Percentiles rank a stretch among this genome's conserved stretches.
phyloP scores from a whole-genome alignment of 2,329 filamentous ascomycete genomes.

The Diaporthe eres region DNA sequence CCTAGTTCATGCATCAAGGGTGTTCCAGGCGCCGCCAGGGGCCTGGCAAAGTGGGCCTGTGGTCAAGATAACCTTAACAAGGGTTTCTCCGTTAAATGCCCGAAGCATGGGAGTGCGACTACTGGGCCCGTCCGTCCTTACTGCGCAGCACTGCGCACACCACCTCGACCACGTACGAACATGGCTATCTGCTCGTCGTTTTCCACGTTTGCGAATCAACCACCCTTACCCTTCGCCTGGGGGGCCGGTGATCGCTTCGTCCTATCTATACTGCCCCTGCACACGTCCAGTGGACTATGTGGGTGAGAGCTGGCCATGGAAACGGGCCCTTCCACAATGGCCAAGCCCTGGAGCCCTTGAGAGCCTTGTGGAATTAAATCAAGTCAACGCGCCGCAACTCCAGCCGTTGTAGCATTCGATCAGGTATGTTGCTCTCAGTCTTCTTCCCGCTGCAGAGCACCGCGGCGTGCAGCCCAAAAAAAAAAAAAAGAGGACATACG shows the following conservation, averaged over 20 bases:
- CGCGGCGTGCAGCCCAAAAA: background rate
- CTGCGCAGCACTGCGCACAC: background rate
- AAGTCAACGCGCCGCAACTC: background rate
- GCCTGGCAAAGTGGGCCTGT: slow-evolving; percentile 2
- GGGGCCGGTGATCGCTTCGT: background rate
- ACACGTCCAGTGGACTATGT: background rate
- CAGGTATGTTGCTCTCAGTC: background rate
- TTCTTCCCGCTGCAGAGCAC: background rate
- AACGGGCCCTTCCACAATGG: background rate
- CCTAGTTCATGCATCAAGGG: slow-evolving; percentile 25
- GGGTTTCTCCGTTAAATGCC: slow-evolving; percentile 28
- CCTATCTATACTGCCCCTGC: background rate
- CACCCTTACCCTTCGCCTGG: background rate
- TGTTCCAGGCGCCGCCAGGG: slow-evolving; percentile 30
- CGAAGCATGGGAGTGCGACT: slow-evolving; percentile 13
- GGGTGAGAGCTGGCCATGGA: background rate
- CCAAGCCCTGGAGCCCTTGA: background rate
- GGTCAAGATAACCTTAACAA: slow-evolving; percentile 38
- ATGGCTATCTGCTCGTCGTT: background rate
- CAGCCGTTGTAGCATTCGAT: background rate
- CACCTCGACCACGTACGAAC: background rate
- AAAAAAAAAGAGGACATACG: background rate
- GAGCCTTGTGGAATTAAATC: background rate
- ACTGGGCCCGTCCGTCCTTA: background rate
- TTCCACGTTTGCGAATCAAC: background rate